These are phyloP conservation scores for Lactifluus subvellereus DNA, from an alignment of 768 basidiomycete species.

Conservation along the genomic window DNA sequence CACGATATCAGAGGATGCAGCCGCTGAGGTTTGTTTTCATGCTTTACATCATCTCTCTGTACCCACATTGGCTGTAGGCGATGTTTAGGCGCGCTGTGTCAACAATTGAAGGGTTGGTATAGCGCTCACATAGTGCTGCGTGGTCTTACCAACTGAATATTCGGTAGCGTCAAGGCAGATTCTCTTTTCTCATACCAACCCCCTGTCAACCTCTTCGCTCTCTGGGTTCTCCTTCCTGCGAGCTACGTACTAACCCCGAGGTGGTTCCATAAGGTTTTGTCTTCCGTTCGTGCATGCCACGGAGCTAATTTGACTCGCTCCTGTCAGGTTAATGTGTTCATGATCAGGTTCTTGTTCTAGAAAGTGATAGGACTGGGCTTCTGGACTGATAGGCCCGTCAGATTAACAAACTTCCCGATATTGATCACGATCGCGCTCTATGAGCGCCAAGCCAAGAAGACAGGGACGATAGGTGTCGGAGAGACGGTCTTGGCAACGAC, in stretches of 20 bases:
- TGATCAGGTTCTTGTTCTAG: conserved; percentile 55
- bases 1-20: conserved; percentile 87
- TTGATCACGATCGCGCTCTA: conserved; percentile 76
- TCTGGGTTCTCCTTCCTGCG: conserved; percentile 81
- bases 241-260: conserved; percentile 84
- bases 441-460: conserved; percentile 74
- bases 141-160: background rate
- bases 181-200: conserved; percentile 92
- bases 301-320: conserved; percentile 16
- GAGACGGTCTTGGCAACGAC: conserved; percentile 64
- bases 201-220: conserved; percentile 83
- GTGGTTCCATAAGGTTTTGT: conserved; percentile 92
- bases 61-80: conserved; percentile 43
- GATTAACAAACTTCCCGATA: conserved; percentile 79
- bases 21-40: conserved; percentile 60
- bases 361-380: background rate
- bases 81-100: conserved; percentile 94
- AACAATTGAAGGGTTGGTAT: conserved; percentile 81
- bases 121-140: background rate
- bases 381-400: conserved; percentile 27
- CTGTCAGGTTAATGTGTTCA: conserved; percentile 73
- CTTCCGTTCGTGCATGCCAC: background rate
- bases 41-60: background rate
- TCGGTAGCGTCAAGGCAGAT: conserved; percentile 75
- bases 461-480: conserved; percentile 57